phyloP scores from a whole-genome alignment of 1,284 basidiomycete genomes.

The Ganoderma sinense region DNA sequence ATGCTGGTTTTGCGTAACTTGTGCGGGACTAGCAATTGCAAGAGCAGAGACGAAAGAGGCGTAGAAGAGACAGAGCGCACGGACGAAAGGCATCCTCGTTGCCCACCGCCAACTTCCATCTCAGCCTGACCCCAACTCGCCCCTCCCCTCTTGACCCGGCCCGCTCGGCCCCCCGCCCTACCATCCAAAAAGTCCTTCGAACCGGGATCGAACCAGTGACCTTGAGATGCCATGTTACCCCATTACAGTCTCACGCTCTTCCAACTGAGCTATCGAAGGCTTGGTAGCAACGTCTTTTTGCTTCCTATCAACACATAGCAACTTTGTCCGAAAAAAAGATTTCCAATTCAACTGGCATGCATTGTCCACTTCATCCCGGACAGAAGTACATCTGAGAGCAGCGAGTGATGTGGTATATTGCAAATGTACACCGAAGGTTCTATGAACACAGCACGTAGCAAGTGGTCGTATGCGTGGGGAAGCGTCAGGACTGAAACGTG shows the following conservation, averaged over 20 bases:
- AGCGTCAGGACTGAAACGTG: not conserved
- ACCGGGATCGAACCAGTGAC: conserved; percentile 28
- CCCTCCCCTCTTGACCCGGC: not conserved
- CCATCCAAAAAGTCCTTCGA: conserved; percentile 23
- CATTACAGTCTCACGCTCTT: conserved; percentile 36
- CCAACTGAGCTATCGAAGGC: conserved; percentile 37
- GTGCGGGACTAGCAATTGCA: not conserved
- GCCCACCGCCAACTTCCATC: not conserved
- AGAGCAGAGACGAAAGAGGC: not conserved
- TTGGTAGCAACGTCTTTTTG: not conserved
- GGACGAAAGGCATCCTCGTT: not conserved
- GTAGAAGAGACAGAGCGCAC: not conserved
- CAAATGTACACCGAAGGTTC: not conserved
- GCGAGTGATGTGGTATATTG: not conserved
- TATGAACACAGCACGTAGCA: conserved; percentile 1
- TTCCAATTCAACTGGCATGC: too few relatives aligned
- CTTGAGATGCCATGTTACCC: conserved; percentile 15
- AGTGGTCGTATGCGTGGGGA: not conserved
- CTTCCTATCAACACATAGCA: not conserved
- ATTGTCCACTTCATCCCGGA: not conserved
- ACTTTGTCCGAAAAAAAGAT: too few relatives aligned
- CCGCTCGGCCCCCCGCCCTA: not conserved
- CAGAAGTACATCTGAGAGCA: not conserved
- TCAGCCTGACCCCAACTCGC: not conserved
- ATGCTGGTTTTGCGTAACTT: not conserved